Conservation (phyloP, 176 grass and related monocot genomes). For the Phyllostachys edulis region DNA sequence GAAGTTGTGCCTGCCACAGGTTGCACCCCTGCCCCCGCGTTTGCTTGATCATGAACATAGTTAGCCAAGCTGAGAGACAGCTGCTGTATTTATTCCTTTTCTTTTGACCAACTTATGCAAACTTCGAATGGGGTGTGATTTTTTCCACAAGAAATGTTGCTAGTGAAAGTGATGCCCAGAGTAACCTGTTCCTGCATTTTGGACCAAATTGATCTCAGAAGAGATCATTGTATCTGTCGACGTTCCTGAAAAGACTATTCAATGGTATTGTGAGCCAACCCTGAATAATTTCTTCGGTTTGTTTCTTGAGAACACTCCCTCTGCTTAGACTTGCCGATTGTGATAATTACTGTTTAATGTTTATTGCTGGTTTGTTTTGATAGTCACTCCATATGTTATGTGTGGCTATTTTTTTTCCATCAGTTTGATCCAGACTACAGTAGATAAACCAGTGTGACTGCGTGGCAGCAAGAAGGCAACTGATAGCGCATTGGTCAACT, state of each 20-base stretch:
- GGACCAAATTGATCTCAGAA: slow-evolving; percentile 31
- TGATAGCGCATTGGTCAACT: background rate
- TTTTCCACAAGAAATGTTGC: slow-evolving; percentile 31
- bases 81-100: background rate
- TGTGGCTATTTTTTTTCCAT: too few species aligned
- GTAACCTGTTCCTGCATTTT: slow-evolving; percentile 21
- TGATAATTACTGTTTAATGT: too few species aligned
- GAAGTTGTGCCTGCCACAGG: slow-evolving; percentile 65
- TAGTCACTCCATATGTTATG: background rate
- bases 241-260: slow-evolving; percentile 9
- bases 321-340: background rate
- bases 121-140: background rate
- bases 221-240: slow-evolving; percentile 41
- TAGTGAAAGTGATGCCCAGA: slow-evolving; percentile 13
- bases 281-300: background rate
- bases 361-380: background rate
- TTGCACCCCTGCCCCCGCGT: slow-evolving; percentile 57
- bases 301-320: background rate
- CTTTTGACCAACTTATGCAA: slow-evolving; percentile 18
- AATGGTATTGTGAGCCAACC: background rate
- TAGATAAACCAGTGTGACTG: background rate
- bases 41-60: slow-evolving; percentile 49
- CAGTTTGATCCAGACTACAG: background rate
- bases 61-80: background rate
- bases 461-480: background rate